Evolutionary conservation across 331 rosid species (phyloP), one percentile per base, ranked within the genome.

Genomic region (Prunus yedoensis): DNA sequence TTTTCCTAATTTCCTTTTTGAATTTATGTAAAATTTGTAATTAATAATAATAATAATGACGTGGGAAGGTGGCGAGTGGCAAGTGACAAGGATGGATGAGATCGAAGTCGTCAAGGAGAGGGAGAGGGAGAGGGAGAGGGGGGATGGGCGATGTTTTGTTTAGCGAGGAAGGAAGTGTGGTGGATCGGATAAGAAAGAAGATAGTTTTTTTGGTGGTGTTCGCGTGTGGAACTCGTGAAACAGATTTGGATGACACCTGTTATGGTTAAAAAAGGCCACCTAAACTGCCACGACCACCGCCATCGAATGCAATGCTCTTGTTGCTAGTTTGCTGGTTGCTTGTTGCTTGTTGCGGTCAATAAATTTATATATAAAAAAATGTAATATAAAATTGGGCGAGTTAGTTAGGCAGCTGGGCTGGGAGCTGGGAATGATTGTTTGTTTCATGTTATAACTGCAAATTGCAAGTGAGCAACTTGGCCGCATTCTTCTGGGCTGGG

Each of bases 101-200:
- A 35, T 35, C 8, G 5, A 35, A 35, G 41, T 35, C 41, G 41
- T 35, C 41, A 35, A 5, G 41, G 41, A 35, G 2, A 5, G 41
- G 41, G 41, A 35, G 41, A 5, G n/a, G n/a, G n/a, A n/a, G n/a
- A n/a, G n/a, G n/a, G n/a, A n/a, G n/a, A n/a, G n/a, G 41, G 41
- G 41, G 8, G 1, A 35, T 5, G 41, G 41, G 41, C 8, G 41
- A 35, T 35, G 41, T 35, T 35, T 35, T 35, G 41, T 35, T 35
- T 17, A 52, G 58, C 5, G 58, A 52, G 10, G 21, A 6, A 52
- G 58, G 20, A 5, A 17, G 3, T 16, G 58, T 17, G 58, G 68
- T 47, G 60, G 23, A 30, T 6, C 14, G 77, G 60, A 74, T 74
- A 74, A 74, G 60, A 60, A 73, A 10, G 5, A 6, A 16, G 68